Evolutionary conservation across 331 rosid species (phyloP), one percentile per base, ranked within the genome.

Genomic region (Erythrophleum ivorense): DNA sequence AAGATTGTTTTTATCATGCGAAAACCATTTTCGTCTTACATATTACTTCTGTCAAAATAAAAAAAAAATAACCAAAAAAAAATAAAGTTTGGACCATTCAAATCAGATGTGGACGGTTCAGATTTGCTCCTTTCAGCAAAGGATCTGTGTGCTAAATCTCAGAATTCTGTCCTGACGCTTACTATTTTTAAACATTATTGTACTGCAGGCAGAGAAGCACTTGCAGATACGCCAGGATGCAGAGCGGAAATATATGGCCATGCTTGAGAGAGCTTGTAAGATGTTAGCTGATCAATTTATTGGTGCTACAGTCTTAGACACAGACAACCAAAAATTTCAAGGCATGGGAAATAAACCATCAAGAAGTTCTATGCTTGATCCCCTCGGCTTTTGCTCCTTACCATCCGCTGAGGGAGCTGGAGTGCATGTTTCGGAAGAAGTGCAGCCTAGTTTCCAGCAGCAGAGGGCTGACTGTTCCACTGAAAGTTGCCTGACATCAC

Each of bases 211-310:
- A 16, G 71, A 65, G 49, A 65, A 38, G 49, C 71, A 65, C 71
- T 18, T 65, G 71, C 71, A 36, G 71, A 65, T 38, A 36, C 71
- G 71, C 71, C 71, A 65, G 29, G 71, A 65, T 65, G 71, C 71
- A 8, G 71, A 65, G 49, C 43, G 71, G 31, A 65, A 40, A 65
- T 65, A 65, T 16, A 65, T 65, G 71, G 71, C 48, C 71, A 65
- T 65, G 71, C 71, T 65, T 65, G 71, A 65, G 71, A 65, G 71
- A 36, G 71, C 71, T 18, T 65, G 71, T 38, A 38, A 65, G 71
- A 36, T 65, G 71, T 65, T 65, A 40, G 71, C 71, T 36, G 71
- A 65, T 65, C 71, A 65, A 65, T 65, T 65, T 38, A 65, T 65
- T 38, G 49, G 71, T 38, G 49, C 49, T 38, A 38, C 49, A 7